Base-by-base conservation (phyloP, 73 alveolate species). In the Urostyla sp. region DNA sequence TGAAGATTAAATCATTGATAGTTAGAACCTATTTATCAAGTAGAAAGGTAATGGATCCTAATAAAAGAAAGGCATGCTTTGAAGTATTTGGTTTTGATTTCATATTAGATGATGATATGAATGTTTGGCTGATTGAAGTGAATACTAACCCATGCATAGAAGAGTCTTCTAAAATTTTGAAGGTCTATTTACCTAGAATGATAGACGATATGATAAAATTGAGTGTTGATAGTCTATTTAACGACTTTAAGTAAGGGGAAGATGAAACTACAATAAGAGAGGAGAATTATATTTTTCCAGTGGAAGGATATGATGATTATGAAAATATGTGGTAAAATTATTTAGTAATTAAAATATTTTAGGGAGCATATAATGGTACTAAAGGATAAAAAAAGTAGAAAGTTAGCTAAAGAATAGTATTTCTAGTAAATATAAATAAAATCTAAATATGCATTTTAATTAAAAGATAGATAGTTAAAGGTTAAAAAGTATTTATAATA, bases 41-140 rank as follows among this genome's bases (percentile, higher is more conserved):
- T 20, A 87, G 76, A 69, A 48, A 75, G 51, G 85, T 80, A 27
- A 73, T 94, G 18, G 86, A 88, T 66, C 90, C 90, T 56, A 36
- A 58, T 30, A 95, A 85, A 36, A 78, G 98, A 81, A 86, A 83
- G 73, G 36, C 69, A 44, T 94, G 99, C 85, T 95, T 95, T 89
- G 99, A 95, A 48, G 67, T 95, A 6, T 95, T 95, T 86, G 99
- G 99, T 34, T 93, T 89, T 84, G 99, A 95, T 83, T 95, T 92
- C 81, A 87, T 95, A 54, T 69, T 95, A 45, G 99, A 95, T 87
- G 97, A 87, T 38, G 85, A 94, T 49, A 87, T 94, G 46, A 89
- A 79, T 51, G 91, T 95, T 34, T 95, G 97, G 95, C 88, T 95
- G n/a, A 94, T 95, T 63, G 99, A 95, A 69, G 95, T 93, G 16